phyloP scores from a whole-genome alignment of 2,329 filamentous ascomycete genomes.

The Fusarium sp. region DNA sequence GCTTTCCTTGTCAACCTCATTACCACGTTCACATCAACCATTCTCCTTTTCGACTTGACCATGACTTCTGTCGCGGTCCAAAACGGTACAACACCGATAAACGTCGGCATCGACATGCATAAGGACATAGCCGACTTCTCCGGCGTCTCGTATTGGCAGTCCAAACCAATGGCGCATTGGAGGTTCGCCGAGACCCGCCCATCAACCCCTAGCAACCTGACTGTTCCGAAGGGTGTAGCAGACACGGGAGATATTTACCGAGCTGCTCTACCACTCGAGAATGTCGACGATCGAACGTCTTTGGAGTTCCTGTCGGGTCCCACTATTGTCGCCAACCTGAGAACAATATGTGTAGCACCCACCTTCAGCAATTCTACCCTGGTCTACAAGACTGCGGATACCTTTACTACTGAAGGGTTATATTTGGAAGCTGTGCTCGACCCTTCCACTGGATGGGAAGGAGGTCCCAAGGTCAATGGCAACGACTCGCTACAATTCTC shows the following conservation, averaged over 20 bases:
- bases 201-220: not conserved
- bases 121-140: not conserved
- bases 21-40: slow-evolving; percentile 15
- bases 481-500: not conserved
- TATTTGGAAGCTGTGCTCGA: not conserved
- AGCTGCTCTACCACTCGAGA: not conserved
- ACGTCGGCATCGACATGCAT: not conserved
- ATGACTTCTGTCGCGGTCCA: not conserved
- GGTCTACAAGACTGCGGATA: rapidly evolving
- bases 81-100: not conserved
- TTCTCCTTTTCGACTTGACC: slow-evolving; percentile 20
- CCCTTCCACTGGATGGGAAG: not conserved
- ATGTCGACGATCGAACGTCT: not conserved
- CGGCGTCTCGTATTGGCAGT: not conserved
- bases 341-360: not conserved
- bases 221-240: not conserved
- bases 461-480: not conserved
- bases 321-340: not conserved
- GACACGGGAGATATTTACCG: slow-evolving; percentile 14
- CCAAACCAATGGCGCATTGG: not conserved
- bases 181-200: not conserved
- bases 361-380: rapidly evolving
- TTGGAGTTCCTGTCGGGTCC: not conserved
- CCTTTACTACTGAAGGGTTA: not conserved
- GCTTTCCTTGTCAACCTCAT: not conserved